Base-by-base conservation (phyloP, 805 yeast species). In the Torulaspora delbrueckii region DNA sequence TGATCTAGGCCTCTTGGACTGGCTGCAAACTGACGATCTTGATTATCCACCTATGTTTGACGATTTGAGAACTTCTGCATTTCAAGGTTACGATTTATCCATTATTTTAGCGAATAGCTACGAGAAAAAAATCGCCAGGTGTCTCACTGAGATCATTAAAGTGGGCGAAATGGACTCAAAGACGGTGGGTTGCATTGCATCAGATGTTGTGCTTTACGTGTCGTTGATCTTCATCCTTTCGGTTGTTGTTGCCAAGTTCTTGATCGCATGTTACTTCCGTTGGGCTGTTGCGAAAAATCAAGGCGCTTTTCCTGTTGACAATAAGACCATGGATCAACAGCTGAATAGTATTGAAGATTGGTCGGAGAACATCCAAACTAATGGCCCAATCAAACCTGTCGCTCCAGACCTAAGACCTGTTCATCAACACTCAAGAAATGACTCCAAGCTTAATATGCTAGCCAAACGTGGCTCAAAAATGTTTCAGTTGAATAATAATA, bases 141-240 rank as follows among this genome's bases (percentile, higher is more conserved):
- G 99, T 65, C 70, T 93, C 45, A 71, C 83, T 8, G 98, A 93
- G 65, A 85, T 88, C 43, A 73, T 86, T 42, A 87, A 84, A 66
- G 95, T 91, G 12, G 99, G 99, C 18, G 81, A 79, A 40, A 78
- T 93, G 34, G 98, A 93, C 61, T 79, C 90, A 2, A 86, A 86
- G 31, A 81, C 96, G 5, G 80, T 93, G 58, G 99, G 99, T 5
- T 93, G 99, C 69, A 81, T 93, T 59, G 95, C 96, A 0, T 88
- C 97, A 0, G 71, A 81, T 44, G 81, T 90, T 32, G 96, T 93
- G 1, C 75, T 93, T 49, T 79, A 80, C 56, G 76, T 84, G 5
- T 86, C 97, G 1, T 74, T 93, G 58, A 82, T 85, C 8, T 88
- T 93, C 62, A 90, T 93, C 57, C 72, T 93, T 47, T 76, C 95